These are phyloP conservation scores for Talaromyces trachyspermus DNA, from an alignment of 495 filamentous ascomycete species.

Conservation along the genomic window DNA sequence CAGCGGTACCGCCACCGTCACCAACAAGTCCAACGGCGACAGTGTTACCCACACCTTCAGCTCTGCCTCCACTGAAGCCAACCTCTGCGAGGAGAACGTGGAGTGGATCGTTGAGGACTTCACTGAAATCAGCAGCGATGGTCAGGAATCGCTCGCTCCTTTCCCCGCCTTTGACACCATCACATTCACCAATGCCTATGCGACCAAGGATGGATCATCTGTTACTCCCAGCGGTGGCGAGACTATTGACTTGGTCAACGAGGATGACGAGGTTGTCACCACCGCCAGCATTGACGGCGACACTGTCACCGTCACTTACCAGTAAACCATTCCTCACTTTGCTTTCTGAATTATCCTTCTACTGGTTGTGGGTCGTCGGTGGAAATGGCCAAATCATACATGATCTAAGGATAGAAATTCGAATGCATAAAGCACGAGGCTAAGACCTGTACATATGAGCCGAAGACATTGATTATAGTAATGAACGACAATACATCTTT, in stretches of 20 bases:
- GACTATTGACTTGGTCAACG: slow-evolving; percentile 1
- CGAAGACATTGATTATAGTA: no score
- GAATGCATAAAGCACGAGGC: no score
- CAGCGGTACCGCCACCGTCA: slow-evolving; percentile 45
- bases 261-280: not conserved
- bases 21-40: slow-evolving; percentile 49
- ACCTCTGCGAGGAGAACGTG: slow-evolving; percentile 41
- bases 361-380: no score
- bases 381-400: no score
- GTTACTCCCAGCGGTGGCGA: slow-evolving; percentile 2
- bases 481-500: no score
- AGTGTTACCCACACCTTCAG: slow-evolving; percentile 45
- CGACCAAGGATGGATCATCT: slow-evolving; percentile 9
- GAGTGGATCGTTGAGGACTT: slow-evolving; percentile 67
- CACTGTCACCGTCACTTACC: slow-evolving; percentile 6
- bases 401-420: no score
- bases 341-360: no score
- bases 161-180: slow-evolving; percentile 50
- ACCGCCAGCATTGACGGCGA: slow-evolving; percentile 2
- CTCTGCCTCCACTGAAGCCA: slow-evolving; percentile 11
- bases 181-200: slow-evolving; percentile 39
- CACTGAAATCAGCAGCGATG: slow-evolving; percentile 20
- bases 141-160: slow-evolving; percentile 37
- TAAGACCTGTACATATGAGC: no score
- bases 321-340: no score